Evolutionary conservation across 108 stramenopile species (phyloP).

Genomic region (Cyclotella baltica): DNA sequence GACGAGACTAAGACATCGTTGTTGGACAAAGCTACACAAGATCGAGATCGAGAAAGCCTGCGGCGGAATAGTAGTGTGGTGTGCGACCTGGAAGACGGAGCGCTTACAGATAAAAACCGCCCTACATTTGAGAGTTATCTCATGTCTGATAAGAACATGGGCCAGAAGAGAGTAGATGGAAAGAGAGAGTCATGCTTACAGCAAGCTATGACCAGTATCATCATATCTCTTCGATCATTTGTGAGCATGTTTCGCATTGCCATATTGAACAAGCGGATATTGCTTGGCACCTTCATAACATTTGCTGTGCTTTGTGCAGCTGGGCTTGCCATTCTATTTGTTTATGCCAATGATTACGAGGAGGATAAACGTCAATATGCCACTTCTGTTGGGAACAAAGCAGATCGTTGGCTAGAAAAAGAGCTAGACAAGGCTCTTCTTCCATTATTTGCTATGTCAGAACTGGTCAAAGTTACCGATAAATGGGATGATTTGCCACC

Average conservation of each 20-base stretch:
- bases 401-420: constrained; percentile 2
- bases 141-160: neutral
- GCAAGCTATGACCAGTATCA: neutral
- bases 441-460: neutral
- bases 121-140: neutral
- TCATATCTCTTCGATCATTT: neutral
- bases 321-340: neutral
- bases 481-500: neutral
- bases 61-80: no score
- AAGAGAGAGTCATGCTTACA: neutral
- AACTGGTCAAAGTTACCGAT: constrained; percentile 1
- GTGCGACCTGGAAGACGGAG: no score
- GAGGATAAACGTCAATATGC: neutral
- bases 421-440: neutral
- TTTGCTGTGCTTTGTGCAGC: neutral
- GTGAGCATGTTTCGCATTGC: neutral
- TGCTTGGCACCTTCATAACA: neutral
- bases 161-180: neutral
- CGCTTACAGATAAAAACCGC: neutral
- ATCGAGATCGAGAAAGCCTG: no score
- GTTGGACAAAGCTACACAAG: neutral
- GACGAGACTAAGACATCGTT: neutral
- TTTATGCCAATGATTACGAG: neutral
- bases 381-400: neutral
- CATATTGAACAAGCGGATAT: neutral